Evolutionary conservation across 2,329 filamentous ascomycete genomes (phyloP).

Genomic region (Calonectria montana): DNA sequence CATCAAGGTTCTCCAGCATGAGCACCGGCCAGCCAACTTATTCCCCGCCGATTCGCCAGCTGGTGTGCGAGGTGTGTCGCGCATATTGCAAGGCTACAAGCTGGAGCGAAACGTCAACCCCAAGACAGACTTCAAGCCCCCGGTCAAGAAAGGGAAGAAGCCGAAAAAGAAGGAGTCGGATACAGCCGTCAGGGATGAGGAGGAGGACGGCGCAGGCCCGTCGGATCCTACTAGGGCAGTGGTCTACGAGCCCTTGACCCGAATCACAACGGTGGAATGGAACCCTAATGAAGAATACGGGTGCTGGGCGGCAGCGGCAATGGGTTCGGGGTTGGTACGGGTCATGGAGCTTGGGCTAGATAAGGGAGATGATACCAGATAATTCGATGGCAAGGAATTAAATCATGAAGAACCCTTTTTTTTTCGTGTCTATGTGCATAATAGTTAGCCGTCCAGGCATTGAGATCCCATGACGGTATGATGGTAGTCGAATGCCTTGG

Average conservation of each 20-base stretch:
- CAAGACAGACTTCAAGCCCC: constrained; percentile 53
- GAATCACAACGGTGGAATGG: constrained; percentile 73
- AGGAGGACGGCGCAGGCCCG: constrained; percentile 46
- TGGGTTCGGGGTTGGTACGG: constrained; percentile 74
- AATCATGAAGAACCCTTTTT: not conserved
- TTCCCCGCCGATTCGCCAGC: constrained; percentile 44
- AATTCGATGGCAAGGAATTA: not conserved
- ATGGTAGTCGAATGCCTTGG: constrained; percentile 87
- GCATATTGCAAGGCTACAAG: constrained; percentile 64
- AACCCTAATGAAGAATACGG: constrained; percentile 75
- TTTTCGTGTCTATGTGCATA: not conserved
- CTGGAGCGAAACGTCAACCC: constrained; percentile 62
- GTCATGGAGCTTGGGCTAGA: constrained; percentile 73
- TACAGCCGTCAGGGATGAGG: constrained; percentile 45
- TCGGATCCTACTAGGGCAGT: constrained; percentile 56
- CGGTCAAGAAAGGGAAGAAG: constrained; percentile 51
- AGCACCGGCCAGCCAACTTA: constrained; percentile 56
- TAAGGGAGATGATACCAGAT: constrained; percentile 34
- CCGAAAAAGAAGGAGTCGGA: constrained; percentile 51
- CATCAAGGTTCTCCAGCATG: constrained; percentile 62
- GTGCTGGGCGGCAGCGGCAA: constrained; percentile 74
- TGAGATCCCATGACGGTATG: constrained; percentile 70
- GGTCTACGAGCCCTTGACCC: constrained; percentile 71
- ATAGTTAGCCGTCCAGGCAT: constrained; percentile 51
- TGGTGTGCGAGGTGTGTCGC: constrained; percentile 56